Percentiles rank a stretch among this genome's conserved stretches.
Evolutionary conservation across 129 eudicot genomes (phyloP).

Genomic region (Sambucus nigra): DNA sequence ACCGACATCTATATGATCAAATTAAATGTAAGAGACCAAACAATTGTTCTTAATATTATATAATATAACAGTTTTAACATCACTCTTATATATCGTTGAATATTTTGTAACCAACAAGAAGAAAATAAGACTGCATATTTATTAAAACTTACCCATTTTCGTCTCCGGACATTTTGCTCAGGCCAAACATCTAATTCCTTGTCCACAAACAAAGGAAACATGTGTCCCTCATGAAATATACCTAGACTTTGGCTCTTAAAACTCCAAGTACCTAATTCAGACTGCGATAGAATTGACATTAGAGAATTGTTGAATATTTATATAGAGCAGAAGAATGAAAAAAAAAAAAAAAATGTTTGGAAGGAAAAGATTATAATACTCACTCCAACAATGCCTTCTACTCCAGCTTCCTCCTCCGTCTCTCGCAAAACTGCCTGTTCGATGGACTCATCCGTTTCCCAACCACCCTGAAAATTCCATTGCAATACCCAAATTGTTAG

Average conservation of each 20-base stretch:
- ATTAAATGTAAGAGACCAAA: not conserved
- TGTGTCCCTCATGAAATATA: slow-evolving; percentile 50
- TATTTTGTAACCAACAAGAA: not conserved
- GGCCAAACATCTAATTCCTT: slow-evolving; percentile 61
- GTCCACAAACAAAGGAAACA: slow-evolving; percentile 55
- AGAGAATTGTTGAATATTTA: slow-evolving; percentile 7
- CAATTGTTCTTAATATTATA: not conserved
- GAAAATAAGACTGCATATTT: not conserved
- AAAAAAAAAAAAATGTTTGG: too few species aligned
- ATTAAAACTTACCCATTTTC: slow-evolving; percentile 55
- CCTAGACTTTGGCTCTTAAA: slow-evolving; percentile 77
- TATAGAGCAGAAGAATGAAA: too few species aligned
- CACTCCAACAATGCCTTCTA: slow-evolving; percentile 47
- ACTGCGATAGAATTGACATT: slow-evolving; percentile 13
- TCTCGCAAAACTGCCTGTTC: slow-evolving; percentile 59
- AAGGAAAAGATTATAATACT: slow-evolving; percentile 14
- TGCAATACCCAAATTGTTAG: not conserved
- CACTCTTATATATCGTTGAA: not conserved
- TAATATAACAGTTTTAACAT: not conserved
- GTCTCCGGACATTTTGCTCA: slow-evolving; percentile 49
- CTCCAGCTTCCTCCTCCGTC: slow-evolving; percentile 80
- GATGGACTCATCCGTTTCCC: slow-evolving; percentile 73
- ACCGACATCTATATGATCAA: slow-evolving; percentile 37
- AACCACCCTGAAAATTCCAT: slow-evolving; percentile 57
- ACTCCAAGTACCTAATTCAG: slow-evolving; percentile 62